Evolutionary conservation across 768 basidiomycete genomes (phyloP), one percentile per base, ranked within the genome.

Genomic region (Neoboletus magnificus): DNA sequence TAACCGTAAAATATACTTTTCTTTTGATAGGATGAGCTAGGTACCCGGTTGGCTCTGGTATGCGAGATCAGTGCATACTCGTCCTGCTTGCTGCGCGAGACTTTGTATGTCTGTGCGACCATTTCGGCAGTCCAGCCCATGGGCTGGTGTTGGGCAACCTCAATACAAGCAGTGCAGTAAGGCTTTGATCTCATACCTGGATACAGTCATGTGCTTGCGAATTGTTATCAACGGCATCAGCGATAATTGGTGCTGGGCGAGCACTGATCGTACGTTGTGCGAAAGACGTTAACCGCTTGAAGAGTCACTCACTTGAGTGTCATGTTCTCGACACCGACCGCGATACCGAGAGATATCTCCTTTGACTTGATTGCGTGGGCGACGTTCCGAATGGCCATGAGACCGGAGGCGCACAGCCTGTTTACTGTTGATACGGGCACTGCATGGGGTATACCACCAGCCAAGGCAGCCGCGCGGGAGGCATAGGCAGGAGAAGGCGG

Each of bases 91-190:
- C 84, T 74, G 35, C 95, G 86, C 5, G 91, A 77, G 55, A 94
- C 72, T n/a, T 84, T 79, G 74, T 85, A 94, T 9, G 81, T 75
- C 63, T 86, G 71, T n/a, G 92, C 90, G 22, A 93, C 90, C 84
- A 90, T 86, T 71, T 94, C 92, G 5, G 90, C 90, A 1, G 92
- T 94, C 92, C 92, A 99, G 48, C 93, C 93, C 93, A 94, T 94
- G 12, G 91, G 87, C 88, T 92, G 57, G 15, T 23, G 33, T 20
- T 43, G 43, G 12, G 25, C 37, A 35, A 55, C n/a, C 15, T 60
- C 46, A 58, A 18, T 27, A 25, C 25, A 27, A 37, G 42, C 18
- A 36, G 35, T 12, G 36, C 3, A 15, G 2, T 9, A n/a, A 58
- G 27, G 37, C 32, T 9, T 29, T 33, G 1, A 37, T 32, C 15